Evolutionary conservation across 306 rosid genomes (phyloP).

Genomic region (Cucumis cinereus): DNA sequence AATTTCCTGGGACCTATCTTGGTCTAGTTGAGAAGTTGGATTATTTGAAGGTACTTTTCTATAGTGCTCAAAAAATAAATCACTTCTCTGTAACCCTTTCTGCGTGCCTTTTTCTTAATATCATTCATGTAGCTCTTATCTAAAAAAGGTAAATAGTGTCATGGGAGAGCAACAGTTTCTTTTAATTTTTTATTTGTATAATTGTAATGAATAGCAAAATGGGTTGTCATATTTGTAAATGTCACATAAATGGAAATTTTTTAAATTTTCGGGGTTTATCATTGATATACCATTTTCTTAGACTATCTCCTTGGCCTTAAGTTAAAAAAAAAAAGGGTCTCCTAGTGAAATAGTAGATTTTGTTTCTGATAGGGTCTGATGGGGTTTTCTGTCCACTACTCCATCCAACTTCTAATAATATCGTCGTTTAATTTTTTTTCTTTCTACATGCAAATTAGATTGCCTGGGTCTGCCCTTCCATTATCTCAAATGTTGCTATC

Average conservation of each 20-base stretch:
- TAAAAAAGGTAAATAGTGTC: not conserved
- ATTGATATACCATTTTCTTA: too few species aligned
- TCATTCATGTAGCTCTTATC: not conserved
- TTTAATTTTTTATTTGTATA: not conserved
- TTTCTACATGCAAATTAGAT: not conserved
- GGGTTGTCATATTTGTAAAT: too few species aligned
- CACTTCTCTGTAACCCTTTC: not conserved
- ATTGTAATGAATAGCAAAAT: too few species aligned
- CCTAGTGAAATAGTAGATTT: not conserved
- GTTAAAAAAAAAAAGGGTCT: not conserved
- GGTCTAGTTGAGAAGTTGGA: slow-evolving; percentile 94
- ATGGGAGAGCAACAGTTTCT: not conserved
- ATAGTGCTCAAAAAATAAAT: not conserved
- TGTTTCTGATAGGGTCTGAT: not conserved
- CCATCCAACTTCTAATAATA: not conserved
- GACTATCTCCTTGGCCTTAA: too few species aligned
- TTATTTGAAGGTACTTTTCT: slow-evolving; percentile 59
- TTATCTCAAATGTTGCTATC: not conserved
- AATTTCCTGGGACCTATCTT: slow-evolving; percentile 81
- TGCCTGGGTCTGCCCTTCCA: not conserved
- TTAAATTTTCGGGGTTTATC: too few species aligned
- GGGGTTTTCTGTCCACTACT: not conserved
- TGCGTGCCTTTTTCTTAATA: not conserved
- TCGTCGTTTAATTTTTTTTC: not conserved
- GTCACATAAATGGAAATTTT: too few species aligned